Evolutionary conservation across 228 moss, liverwort and hornwort genomes (phyloP).

Genomic region (Sphagnum fallax): DNA sequence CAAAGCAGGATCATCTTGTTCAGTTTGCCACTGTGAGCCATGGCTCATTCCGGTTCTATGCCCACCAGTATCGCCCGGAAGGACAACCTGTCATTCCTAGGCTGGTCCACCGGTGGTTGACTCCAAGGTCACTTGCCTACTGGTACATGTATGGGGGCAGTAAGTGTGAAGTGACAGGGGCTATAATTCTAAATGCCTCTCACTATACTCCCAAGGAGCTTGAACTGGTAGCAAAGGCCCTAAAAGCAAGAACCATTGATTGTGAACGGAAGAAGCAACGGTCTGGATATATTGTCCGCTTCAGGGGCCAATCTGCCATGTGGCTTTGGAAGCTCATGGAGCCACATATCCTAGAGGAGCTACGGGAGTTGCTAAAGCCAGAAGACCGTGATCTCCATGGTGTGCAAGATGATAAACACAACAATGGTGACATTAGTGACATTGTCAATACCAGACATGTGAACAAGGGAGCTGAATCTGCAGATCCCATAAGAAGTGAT

Average conservation of each 20-base stretch:
- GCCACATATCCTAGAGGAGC: slow-evolving; percentile 62
- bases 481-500: not conserved
- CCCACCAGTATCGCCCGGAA: slow-evolving; percentile 85
- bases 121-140: slow-evolving; percentile 75
- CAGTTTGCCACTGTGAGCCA: slow-evolving; percentile 77
- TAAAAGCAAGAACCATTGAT: slow-evolving; percentile 66
- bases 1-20: slow-evolving; percentile 23
- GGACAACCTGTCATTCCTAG: slow-evolving; percentile 67
- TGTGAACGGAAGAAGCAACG: slow-evolving; percentile 36
- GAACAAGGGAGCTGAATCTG: slow-evolving; percentile 15
- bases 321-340: slow-evolving; percentile 98
- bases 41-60: slow-evolving; percentile 88
- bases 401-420: slow-evolving; percentile 1
- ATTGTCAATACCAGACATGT: slow-evolving; percentile 6
- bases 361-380: slow-evolving; percentile 49
- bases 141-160: slow-evolving; percentile 95
- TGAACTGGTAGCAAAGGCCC: slow-evolving; percentile 71
- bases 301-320: slow-evolving; percentile 59
- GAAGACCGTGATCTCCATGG: slow-evolving; percentile 11
- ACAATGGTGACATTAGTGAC: slow-evolving; percentile 9
- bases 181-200: slow-evolving; percentile 60
- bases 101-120: slow-evolving; percentile 88
- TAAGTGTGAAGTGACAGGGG: slow-evolving; percentile 63
- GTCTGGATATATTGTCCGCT: slow-evolving; percentile 34
- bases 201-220: slow-evolving; percentile 74